phyloP scores from a whole-genome alignment of 805 yeast genomes.

The Blastobotrys peoriensis region DNA sequence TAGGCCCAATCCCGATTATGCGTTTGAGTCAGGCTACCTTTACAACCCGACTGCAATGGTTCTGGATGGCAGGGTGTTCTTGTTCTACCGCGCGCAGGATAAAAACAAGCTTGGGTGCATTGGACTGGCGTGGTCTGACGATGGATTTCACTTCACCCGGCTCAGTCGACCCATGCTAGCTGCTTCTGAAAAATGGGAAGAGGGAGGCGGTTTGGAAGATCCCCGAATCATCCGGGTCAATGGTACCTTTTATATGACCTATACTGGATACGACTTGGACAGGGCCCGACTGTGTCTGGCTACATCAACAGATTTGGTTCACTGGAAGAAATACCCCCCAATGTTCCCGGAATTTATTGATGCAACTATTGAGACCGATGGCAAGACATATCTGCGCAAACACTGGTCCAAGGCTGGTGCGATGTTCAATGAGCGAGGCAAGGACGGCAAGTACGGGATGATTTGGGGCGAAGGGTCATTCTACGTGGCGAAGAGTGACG shows the following conservation, averaged over 20 bases:
- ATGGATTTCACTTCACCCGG: conserved; percentile 8
- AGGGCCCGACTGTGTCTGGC: conserved; percentile 10
- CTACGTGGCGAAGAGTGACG: conserved; percentile 6
- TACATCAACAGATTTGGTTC: conserved; percentile 8
- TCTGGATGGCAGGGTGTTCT: conserved; percentile 9
- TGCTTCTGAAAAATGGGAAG: conserved; percentile 8
- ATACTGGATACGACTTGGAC: conserved; percentile 9
- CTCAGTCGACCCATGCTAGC: conserved; percentile 6
- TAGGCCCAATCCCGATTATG: conserved; percentile 1
- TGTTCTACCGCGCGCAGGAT: conserved; percentile 10
- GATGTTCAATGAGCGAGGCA: conserved; percentile 4
- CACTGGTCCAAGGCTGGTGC: conserved; percentile 10
- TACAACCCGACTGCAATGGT: conserved; percentile 12
- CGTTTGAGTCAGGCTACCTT: conserved; percentile 7
- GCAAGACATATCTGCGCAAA: not conserved
- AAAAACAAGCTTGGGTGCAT: conserved; percentile 2
- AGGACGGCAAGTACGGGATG: conserved; percentile 7
- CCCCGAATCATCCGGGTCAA: conserved; percentile 7
- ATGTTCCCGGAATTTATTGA: conserved; percentile 6
- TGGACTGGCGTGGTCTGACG: conserved; percentile 11
- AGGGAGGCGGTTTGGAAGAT: conserved; percentile 8
- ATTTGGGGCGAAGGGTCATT: conserved; percentile 9
- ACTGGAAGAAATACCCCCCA: conserved; percentile 10
- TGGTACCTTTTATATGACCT: conserved; percentile 8
- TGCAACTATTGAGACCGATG: not conserved